phyloP scores from a whole-genome alignment of 371 early-diverging fungal genomes.

The Thermomucor indicae-seudaticae region DNA sequence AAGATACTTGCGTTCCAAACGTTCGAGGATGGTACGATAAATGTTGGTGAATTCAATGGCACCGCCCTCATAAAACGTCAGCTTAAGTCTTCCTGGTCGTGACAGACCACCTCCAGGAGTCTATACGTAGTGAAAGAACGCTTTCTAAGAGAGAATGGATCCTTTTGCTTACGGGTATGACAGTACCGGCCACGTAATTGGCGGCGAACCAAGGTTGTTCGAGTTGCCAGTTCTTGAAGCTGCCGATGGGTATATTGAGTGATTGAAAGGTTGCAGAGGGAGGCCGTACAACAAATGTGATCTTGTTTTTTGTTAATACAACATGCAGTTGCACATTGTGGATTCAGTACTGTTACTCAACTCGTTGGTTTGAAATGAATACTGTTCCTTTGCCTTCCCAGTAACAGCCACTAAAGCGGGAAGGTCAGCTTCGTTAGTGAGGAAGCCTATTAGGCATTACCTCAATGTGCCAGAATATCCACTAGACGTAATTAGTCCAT shows the following conservation, averaged over 20 bases:
- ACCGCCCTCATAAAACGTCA: conserved; percentile 53
- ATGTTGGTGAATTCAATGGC: conserved; percentile 49
- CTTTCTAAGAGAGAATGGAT: background rate
- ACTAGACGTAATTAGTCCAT: background rate
- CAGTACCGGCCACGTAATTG: conserved; percentile 41
- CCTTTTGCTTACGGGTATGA: conserved; percentile 34
- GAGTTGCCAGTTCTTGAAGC: conserved; percentile 37
- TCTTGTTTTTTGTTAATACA: conserved; percentile 8
- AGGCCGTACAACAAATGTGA: conserved; percentile 31
- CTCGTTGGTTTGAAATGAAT: background rate
- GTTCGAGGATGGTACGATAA: conserved; percentile 31
- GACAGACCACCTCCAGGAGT: conserved; percentile 46
- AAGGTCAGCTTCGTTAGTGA: background rate
- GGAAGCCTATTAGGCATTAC: conserved; percentile 11
- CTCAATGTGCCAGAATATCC: conserved; percentile 42
- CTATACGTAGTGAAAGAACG: conserved; percentile 10
- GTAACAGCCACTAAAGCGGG: background rate
- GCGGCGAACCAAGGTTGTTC: conserved; percentile 60
- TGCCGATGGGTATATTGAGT: conserved; percentile 41
- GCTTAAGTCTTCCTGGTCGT: conserved; percentile 24
- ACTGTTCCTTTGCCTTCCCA: background rate
- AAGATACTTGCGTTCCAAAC: conserved; percentile 9
- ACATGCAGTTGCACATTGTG: background rate
- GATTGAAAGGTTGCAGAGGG: conserved; percentile 25
- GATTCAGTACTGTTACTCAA: background rate